These are phyloP conservation scores for Picochlorum sp. DNA, from an alignment of 139 green algal genomes.

Conservation along the genomic window DNA sequence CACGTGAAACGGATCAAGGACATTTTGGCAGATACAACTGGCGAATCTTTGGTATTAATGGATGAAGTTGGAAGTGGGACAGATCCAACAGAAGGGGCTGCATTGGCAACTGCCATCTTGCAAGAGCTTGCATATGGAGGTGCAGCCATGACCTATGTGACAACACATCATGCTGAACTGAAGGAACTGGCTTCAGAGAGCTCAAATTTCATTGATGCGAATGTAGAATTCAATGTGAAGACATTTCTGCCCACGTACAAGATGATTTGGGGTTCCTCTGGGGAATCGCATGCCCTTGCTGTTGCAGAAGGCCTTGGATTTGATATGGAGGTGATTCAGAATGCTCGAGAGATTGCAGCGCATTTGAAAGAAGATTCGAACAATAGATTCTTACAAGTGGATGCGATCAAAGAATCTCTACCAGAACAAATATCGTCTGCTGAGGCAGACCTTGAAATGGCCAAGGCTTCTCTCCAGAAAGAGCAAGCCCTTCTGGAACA, in stretches of 20 bases:
- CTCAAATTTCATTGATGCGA: constrained; percentile 40
- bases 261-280: constrained; percentile 41
- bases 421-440: constrained; percentile 16
- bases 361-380: constrained; percentile 5
- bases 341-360: constrained; percentile 29
- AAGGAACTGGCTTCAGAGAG: constrained; percentile 31
- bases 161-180: constrained; percentile 56
- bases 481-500: not conserved
- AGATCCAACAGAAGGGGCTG: constrained; percentile 66
- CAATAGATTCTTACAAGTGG: not conserved
- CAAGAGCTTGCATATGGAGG: constrained; percentile 21
- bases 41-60: constrained; percentile 57
- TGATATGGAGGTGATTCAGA: constrained; percentile 29
- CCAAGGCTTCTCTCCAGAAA: constrained; percentile 7
- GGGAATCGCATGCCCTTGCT: constrained; percentile 42
- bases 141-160: constrained; percentile 47
- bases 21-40: constrained; percentile 27
- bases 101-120: constrained; percentile 55
- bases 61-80: constrained; percentile 77
- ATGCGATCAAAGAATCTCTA: constrained; percentile 22
- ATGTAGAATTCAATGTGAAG: constrained; percentile 52
- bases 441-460: not conserved
- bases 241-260: constrained; percentile 56
- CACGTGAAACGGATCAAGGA: constrained; percentile 46
- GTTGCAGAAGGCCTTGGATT: constrained; percentile 52